Percentiles rank a stretch among this genome's conserved stretches.
Evolutionary conservation across 2,329 filamentous ascomycete species (phyloP).

Genomic region (Colletotrichum lindemuthianum): DNA sequence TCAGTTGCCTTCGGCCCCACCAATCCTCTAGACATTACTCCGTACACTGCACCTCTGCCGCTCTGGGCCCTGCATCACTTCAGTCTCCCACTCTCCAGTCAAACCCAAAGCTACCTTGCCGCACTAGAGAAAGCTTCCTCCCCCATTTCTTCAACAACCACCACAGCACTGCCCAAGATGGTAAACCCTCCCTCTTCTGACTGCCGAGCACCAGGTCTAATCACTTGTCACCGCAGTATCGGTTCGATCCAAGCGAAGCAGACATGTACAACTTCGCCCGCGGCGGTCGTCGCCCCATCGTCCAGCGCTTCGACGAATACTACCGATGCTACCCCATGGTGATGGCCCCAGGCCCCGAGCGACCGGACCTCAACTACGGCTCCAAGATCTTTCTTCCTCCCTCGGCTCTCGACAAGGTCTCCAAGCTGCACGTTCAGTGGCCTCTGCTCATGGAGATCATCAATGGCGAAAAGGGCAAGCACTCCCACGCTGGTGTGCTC

Average conservation of each 20-base stretch:
- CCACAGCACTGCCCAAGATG: conserved; percentile 36
- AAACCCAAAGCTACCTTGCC: conserved; percentile 14
- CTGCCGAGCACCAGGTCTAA: conserved; percentile 16
- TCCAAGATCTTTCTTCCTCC: conserved; percentile 98
- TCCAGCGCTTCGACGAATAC: conserved; percentile 95
- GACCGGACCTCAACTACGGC: conserved; percentile 91
- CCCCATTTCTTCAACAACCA: conserved; percentile 1
- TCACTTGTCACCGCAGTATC: conserved; percentile 23
- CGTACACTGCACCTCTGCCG: too few relatives aligned
- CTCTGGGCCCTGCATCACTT: conserved; percentile 18
- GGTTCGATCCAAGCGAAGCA: conserved; percentile 36
- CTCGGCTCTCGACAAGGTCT: conserved; percentile 95
- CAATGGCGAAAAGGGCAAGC: conserved; percentile 82
- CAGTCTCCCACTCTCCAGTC: neutral
- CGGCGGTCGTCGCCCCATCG: conserved; percentile 57
- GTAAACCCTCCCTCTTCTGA: conserved; percentile 30
- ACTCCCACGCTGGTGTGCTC: conserved; percentile 92
- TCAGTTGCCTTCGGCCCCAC: conserved; percentile 37
- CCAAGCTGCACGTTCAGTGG: conserved; percentile 94
- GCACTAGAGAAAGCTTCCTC: neutral
- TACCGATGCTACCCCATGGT: conserved; percentile 96
- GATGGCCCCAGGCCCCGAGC: conserved; percentile 91
- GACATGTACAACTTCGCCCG: conserved; percentile 42
- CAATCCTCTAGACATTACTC: too few relatives aligned
- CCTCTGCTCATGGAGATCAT: conserved; percentile 96